phyloP scores from a whole-genome alignment of 169 alveolate genomes.

The Eimeria praecox region DNA sequence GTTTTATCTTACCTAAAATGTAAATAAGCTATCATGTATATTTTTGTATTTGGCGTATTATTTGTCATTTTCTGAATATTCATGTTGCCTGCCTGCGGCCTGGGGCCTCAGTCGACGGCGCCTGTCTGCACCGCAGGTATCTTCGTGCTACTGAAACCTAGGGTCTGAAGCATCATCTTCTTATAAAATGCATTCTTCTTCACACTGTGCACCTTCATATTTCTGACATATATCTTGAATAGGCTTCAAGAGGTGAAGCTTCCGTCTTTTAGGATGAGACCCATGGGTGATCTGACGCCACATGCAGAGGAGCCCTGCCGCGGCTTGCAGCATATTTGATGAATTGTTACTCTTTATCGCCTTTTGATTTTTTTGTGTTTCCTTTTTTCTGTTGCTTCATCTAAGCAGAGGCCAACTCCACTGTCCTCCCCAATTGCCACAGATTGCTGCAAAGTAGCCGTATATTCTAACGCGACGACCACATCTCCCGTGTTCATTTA shows the following conservation, averaged over 20 bases:
- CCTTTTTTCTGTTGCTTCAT: background rate
- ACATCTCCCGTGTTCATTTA: background rate
- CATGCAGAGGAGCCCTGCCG: conserved; percentile 48
- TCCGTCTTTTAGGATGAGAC: background rate
- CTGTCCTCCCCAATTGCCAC: background rate
- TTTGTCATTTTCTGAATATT: background rate
- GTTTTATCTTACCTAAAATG: background rate
- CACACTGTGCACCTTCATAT: background rate
- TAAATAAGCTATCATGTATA: background rate
- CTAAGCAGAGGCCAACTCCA: background rate
- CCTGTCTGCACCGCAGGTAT: conserved; percentile 43
- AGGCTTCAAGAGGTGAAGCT: background rate
- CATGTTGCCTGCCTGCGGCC: conserved; percentile 25
- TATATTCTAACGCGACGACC: background rate
- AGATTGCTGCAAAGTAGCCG: background rate
- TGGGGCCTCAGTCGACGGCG: conserved; percentile 65
- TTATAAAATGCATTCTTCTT: background rate
- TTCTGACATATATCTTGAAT: too few relatives aligned
- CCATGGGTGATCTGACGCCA: background rate
- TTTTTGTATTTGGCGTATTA: background rate
- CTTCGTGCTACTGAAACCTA: conserved; percentile 10
- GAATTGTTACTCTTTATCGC: background rate
- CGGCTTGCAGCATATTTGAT: background rate
- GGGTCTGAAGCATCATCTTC: background rate
- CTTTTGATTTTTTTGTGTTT: conserved; percentile 3